These are phyloP conservation scores for Candida andamanensis DNA, from an alignment of 805 yeast species.

Conservation along the genomic window DNA sequence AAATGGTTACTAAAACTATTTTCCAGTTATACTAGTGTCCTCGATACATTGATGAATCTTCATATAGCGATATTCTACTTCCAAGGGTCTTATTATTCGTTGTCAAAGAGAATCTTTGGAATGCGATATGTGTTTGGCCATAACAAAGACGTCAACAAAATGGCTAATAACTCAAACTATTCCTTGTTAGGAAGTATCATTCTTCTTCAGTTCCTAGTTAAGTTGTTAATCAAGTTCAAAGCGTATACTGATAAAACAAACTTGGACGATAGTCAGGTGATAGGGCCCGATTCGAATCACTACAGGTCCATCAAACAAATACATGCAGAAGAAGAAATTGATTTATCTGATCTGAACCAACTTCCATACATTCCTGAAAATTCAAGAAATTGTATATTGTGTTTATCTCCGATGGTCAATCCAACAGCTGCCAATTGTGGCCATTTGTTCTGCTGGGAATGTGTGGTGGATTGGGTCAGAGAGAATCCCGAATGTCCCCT, in stretches of 20 bases:
- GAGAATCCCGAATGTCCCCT: conserved; percentile 89
- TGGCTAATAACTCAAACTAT: conserved; percentile 54
- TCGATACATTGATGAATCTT: conserved; percentile 55
- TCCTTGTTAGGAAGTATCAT: conserved; percentile 67
- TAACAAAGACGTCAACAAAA: conserved; percentile 38
- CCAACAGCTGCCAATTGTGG: conserved; percentile 91
- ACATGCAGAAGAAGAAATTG: conserved; percentile 13
- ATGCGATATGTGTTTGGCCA: conserved; percentile 75
- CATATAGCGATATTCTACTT: conserved; percentile 83
- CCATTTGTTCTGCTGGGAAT: conserved; percentile 88
- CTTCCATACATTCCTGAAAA: conserved; percentile 66
- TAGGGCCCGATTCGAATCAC: conserved; percentile 9
- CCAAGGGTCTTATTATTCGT: conserved; percentile 72
- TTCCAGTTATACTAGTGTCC: conserved; percentile 39
- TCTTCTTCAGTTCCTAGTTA: conserved; percentile 47
- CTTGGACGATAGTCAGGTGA: conserved; percentile 4
- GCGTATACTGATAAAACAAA: conserved; percentile 16
- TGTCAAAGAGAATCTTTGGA: conserved; percentile 74
- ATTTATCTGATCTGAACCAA: conserved; percentile 49
- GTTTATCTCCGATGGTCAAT: conserved; percentile 71
- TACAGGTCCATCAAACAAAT: conserved; percentile 7
- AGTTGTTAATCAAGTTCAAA: conserved; percentile 31
- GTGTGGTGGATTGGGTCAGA: conserved; percentile 84
- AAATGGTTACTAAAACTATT: conserved; percentile 17
- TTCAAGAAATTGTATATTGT: conserved; percentile 78